Evolutionary conservation across 2,329 filamentous ascomycete genomes (phyloP).

Genomic region (Fusarium anguioides): DNA sequence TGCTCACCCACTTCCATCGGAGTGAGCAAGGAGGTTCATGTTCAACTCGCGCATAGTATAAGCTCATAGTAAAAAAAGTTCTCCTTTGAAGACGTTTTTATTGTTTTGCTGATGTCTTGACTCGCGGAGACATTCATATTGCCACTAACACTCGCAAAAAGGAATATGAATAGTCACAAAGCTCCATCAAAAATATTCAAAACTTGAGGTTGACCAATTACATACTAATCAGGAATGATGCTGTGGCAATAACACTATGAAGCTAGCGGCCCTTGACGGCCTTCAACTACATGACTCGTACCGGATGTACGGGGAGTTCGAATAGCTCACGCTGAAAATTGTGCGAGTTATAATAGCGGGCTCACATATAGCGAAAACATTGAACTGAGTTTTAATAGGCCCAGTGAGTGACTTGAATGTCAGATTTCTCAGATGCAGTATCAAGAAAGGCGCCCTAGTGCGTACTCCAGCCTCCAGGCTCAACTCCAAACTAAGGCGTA

Average conservation of each 20-base stretch:
- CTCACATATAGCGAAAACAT: background rate
- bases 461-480: too few relatives aligned
- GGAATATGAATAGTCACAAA: background rate
- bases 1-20: background rate
- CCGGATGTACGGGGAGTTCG: background rate
- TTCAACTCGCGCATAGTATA: background rate
- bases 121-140: background rate
- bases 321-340: background rate
- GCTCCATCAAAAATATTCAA: background rate
- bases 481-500: too few relatives aligned
- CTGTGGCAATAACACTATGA: background rate
- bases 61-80: background rate
- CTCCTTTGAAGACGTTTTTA: background rate
- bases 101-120: background rate
- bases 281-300: conserved; percentile 6
- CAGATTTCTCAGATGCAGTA: too few relatives aligned
- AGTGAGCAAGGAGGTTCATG: background rate
- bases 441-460: too few relatives aligned
- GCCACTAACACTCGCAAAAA: background rate
- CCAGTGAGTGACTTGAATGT: background rate
- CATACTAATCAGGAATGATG: background rate
- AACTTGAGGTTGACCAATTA: conserved; percentile 5
- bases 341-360: background rate
- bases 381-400: background rate
- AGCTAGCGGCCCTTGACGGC: background rate